Conservation (phyloP, 805 yeast genomes). For the Grigorovia humatica region DNA sequence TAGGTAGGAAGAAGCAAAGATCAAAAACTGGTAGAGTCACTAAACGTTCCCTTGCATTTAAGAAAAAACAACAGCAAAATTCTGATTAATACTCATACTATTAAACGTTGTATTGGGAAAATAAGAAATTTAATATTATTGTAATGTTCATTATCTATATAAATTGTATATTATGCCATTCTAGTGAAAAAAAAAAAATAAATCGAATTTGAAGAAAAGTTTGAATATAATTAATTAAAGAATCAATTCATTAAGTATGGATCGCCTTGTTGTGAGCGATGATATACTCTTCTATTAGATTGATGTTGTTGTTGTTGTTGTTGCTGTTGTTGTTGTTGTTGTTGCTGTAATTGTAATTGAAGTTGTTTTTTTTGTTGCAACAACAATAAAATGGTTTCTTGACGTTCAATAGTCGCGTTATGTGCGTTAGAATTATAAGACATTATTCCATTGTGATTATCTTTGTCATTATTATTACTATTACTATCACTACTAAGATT, state of each 20-base stretch:
- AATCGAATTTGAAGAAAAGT: background rate
- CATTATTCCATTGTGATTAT: conserved; percentile 1
- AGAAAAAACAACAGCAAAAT: conserved; percentile 19
- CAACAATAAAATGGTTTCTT: conserved; percentile 12
- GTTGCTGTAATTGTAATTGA: conserved; percentile 10
- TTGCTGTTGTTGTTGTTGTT: conserved; percentile 5
- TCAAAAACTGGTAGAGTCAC: conserved; percentile 39
- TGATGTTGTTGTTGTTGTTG: conserved; percentile 6
- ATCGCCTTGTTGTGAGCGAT: conserved; percentile 10
- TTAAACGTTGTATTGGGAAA: no score
- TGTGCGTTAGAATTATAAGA: background rate
- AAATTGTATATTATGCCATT: background rate
- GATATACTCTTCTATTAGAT: conserved; percentile 1
- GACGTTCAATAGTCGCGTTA: conserved; percentile 3
- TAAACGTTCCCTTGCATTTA: conserved; percentile 35
- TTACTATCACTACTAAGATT: background rate
- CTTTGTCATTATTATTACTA: background rate
- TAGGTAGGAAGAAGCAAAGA: conserved; percentile 41
- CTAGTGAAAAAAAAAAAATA: background rate
- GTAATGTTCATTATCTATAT: background rate
- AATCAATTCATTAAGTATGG: conserved; percentile 12
- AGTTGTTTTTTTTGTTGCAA: conserved; percentile 16
- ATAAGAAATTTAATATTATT: no score
- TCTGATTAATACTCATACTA: background rate
- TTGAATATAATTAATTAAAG: background rate